Percentiles rank a stretch among this genome's conserved stretches.
Conservation (phyloP, 1,284 basidiomycete genomes). For the Trametes pubescens region DNA sequence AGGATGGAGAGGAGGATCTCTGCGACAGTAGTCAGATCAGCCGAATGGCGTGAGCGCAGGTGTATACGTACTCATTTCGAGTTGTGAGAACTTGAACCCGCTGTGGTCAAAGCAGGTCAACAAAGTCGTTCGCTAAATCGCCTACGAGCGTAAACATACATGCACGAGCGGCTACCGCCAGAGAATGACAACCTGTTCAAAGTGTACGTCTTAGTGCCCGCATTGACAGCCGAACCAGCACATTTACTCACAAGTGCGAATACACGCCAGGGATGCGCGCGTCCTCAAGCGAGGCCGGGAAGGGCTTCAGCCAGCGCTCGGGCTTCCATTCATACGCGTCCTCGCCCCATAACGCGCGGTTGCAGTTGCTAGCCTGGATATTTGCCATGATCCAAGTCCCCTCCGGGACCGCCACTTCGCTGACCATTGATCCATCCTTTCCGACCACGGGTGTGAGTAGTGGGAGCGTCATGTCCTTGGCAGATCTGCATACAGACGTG, state of each 20-base stretch:
- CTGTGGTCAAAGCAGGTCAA: conserved; percentile 22
- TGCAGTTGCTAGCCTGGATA: conserved; percentile 26
- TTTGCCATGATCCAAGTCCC: conserved; percentile 23
- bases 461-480: conserved; percentile 21
- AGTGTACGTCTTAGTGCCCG: too few species aligned
- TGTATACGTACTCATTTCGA: conserved; percentile 45
- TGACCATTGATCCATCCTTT: conserved; percentile 20
- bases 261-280: conserved; percentile 32
- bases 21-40: not conserved
- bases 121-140: not conserved
- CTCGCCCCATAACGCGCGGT: conserved; percentile 32
- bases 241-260: conserved; percentile 28
- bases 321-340: conserved; percentile 35
- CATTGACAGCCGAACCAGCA: not conserved
- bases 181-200: conserved; percentile 33
- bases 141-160: conserved; percentile 32
- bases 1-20: conserved; percentile 30
- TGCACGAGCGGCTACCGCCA: conserved; percentile 44
- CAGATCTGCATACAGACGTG: conserved; percentile 7
- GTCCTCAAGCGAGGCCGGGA: conserved; percentile 17
- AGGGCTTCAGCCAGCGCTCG: conserved; percentile 30
- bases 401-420: conserved; percentile 24
- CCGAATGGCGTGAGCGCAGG: not conserved
- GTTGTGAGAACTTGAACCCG: conserved; percentile 44
- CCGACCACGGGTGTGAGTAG: conserved; percentile 19